Conservation (phyloP, 495 filamentous ascomycete species). For the Haplographium delicatum region DNA sequence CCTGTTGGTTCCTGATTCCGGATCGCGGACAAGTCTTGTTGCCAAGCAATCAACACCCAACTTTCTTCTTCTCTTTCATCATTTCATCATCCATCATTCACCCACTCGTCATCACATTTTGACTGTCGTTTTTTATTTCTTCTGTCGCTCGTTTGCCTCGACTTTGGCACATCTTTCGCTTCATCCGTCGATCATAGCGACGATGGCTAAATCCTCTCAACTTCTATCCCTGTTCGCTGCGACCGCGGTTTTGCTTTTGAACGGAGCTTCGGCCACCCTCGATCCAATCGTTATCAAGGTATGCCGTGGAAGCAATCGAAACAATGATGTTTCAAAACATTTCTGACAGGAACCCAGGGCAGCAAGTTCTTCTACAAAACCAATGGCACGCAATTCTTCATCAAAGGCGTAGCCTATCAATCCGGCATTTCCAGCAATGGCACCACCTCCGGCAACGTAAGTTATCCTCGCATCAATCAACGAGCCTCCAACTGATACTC, state of each 20-base stretch:
- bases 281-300: constrained; percentile 35
- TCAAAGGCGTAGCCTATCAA: constrained; percentile 66
- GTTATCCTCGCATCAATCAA: no score
- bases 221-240: constrained; percentile 11
- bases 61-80: no score
- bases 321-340: neutral
- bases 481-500: no score
- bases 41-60: no score
- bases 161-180: neutral
- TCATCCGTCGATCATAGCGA: neutral
- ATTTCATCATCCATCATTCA: no score
- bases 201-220: constrained; percentile 3
- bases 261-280: constrained; percentile 33
- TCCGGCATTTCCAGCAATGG: constrained; percentile 31
- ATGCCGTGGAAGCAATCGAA: constrained; percentile 9
- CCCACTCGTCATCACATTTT: no score
- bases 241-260: constrained; percentile 5
- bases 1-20: no score
- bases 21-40: no score
- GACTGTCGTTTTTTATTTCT: neutral
- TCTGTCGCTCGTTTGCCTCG: neutral
- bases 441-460: neutral
- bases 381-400: constrained; percentile 63
- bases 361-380: constrained; percentile 62
- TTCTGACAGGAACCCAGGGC: constrained; percentile 14